Evolutionary conservation across 2,329 filamentous ascomycete species (phyloP), one percentile per base, ranked within the genome.

Genomic region (Monilinia fructicola): DNA sequence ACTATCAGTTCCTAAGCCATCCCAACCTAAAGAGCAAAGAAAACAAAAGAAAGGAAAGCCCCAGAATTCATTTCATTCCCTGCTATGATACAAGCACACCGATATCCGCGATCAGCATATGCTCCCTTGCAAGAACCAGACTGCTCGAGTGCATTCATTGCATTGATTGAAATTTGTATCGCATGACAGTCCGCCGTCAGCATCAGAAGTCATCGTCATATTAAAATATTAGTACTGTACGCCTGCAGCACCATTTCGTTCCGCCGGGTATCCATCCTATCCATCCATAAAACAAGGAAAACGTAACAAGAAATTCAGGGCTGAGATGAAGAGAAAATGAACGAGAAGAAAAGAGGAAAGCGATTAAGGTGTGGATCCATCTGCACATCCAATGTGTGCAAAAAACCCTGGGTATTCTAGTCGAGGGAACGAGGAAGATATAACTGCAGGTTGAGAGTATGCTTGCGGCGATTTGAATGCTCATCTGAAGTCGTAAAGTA

Each of bases 281-380:
- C 38, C n/a, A 50, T 60, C n/a, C 9, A 26, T 26, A 11, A 18
- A 26, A 48, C 26, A 59, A 23, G 26, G 23, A 60, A 48, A 4
- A 4, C 14, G 40, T 31, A 46, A 35, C 6, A 0, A n/a, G 21
- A 16, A 38, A 23, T 35, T 5, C 21, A 21, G 9, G 9, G 23
- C 11, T 28, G 21, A 38, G 18, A 18, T 14, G 2, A 38, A 1
- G 4, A 35, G 18, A 23, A n/a, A 23, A 16, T 0, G 0, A 4
- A 46, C 6, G 1, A 26, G 48, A 18, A 12, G n/a, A 1, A 3
- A 21, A 18, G 38, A 60, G 12, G 11, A 38, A 54, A 50, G n/a
- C 4, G 21, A 23, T 40, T 14, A 40, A 40, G 7, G 12, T 46
- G 14, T 46, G 7, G n/a, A 46, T 2, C 18, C 38, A 40, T 14